Conservation (phyloP, 805 yeast genomes). For the Tetrapisispora fleetii region DNA sequence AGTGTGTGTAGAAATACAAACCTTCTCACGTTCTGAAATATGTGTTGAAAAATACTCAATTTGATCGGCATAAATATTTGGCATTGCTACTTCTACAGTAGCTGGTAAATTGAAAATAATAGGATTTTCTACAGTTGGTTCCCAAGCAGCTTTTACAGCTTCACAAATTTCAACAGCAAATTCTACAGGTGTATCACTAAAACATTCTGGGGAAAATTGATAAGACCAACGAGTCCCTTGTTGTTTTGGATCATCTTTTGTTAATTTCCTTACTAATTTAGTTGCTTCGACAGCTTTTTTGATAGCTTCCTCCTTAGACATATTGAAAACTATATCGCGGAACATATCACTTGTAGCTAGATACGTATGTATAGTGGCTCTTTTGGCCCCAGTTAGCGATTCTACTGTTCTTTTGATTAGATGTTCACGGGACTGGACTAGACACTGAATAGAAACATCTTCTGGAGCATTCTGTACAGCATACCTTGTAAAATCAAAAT, state of each 20-base stretch:
- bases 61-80: constrained; percentile 78
- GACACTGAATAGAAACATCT: constrained; percentile 68
- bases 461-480: constrained; percentile 67
- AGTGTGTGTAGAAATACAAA: constrained; percentile 69
- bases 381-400: constrained; percentile 61
- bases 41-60: constrained; percentile 60
- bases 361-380: constrained; percentile 67
- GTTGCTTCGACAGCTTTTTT: constrained; percentile 55
- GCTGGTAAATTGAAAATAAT: constrained; percentile 78
- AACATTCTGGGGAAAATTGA: constrained; percentile 76
- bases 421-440: constrained; percentile 68
- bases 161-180: constrained; percentile 59
- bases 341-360: constrained; percentile 69
- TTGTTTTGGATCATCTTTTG: constrained; percentile 54
- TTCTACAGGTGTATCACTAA: constrained; percentile 58
- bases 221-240: constrained; percentile 56
- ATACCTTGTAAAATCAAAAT: constrained; percentile 69
- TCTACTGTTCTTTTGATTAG: constrained; percentile 64
- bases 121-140: constrained; percentile 51
- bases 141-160: constrained; percentile 70
- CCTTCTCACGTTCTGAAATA: constrained; percentile 55
- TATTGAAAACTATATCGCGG: constrained; percentile 59
- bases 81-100: constrained; percentile 73
- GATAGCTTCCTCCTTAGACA: constrained; percentile 46
- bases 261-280: constrained; percentile 50